A percentile compares a stretch with the other conserved stretches of the same genome.
Evolutionary conservation across 2,329 filamentous ascomycete species (phyloP).

Genomic region (Cladosporium sp.): DNA sequence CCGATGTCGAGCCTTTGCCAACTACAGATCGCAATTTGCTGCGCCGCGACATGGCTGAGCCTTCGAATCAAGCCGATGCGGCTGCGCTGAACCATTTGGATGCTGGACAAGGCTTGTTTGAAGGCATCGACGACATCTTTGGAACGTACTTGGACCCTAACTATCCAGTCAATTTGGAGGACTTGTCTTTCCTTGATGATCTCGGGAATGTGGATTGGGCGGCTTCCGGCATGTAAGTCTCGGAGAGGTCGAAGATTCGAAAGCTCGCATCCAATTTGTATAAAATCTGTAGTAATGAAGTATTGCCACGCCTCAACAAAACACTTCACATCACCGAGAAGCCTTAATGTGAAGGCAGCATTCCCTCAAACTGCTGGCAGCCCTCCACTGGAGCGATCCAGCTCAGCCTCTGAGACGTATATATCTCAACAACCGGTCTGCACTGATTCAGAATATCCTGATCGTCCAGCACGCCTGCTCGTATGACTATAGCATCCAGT

Average conservation of each 20-base stretch:
- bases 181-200: constrained; percentile 30
- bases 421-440: constrained; percentile 2
- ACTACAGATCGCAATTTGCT: constrained; percentile 1
- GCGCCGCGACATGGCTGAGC: not conserved
- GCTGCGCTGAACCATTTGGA: not conserved
- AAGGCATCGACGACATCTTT: constrained; percentile 33
- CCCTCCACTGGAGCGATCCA: not conserved
- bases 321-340: too few relatives aligned
- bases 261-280: too few relatives aligned
- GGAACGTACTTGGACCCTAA: constrained; percentile 32
- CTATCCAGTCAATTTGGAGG: constrained; percentile 32
- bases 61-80: not conserved
- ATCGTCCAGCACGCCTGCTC: constrained; percentile 5
- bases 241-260: too few relatives aligned
- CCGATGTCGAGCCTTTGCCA: not conserved
- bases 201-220: constrained; percentile 7
- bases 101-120: constrained; percentile 22
- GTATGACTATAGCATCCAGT: not conserved
- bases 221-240: constrained; percentile 1
- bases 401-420: not conserved
- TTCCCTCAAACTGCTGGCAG: constrained; percentile 6
- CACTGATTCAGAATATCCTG: not conserved
- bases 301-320: too few relatives aligned
- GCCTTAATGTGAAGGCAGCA: not conserved
- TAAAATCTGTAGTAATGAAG: too few relatives aligned